phyloP scores from a whole-genome alignment of 139 green algal genomes.

The Volvox reticuliferus region DNA sequence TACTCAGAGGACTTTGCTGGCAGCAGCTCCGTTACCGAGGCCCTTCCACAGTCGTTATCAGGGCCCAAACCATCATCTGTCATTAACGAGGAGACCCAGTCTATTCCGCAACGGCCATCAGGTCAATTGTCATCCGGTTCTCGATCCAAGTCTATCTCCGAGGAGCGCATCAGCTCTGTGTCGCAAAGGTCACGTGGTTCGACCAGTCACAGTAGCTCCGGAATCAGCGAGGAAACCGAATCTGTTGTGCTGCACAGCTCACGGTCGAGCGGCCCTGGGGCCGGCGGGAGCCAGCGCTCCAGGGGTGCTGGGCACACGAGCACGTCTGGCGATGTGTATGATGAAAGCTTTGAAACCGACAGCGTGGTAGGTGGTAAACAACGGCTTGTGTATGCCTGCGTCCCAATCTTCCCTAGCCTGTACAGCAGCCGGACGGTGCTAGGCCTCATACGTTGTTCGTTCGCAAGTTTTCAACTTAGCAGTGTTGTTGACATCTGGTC shows the following conservation, averaged over 20 bases:
- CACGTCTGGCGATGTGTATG: constrained; percentile 18
- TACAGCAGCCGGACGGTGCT: too few relatives aligned
- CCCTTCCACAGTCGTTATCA: too few relatives aligned
- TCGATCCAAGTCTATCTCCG: background rate
- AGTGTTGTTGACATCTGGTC: too few relatives aligned
- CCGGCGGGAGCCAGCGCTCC: background rate
- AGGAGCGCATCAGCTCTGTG: background rate
- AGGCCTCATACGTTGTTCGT: too few relatives aligned
- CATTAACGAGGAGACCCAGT: background rate
- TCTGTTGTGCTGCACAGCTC: background rate
- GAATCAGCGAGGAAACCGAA: background rate
- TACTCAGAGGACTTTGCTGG: constrained; percentile 21
- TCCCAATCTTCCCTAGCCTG: too few relatives aligned
- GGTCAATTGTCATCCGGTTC: background rate
- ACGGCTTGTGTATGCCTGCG: too few relatives aligned
- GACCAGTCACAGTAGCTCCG: constrained; percentile 10
- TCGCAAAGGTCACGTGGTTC: background rate
- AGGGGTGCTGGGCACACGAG: background rate
- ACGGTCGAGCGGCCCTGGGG: background rate
- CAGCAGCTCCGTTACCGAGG: background rate
- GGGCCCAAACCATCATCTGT: background rate
- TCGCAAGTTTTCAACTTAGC: too few relatives aligned
- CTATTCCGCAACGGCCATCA: background rate
- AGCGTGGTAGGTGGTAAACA: constrained; percentile 1
- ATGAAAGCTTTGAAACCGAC: constrained; percentile 22